Evolutionary conservation across 1,284 basidiomycete species (phyloP).

Genomic region (Tilletia caries): DNA sequence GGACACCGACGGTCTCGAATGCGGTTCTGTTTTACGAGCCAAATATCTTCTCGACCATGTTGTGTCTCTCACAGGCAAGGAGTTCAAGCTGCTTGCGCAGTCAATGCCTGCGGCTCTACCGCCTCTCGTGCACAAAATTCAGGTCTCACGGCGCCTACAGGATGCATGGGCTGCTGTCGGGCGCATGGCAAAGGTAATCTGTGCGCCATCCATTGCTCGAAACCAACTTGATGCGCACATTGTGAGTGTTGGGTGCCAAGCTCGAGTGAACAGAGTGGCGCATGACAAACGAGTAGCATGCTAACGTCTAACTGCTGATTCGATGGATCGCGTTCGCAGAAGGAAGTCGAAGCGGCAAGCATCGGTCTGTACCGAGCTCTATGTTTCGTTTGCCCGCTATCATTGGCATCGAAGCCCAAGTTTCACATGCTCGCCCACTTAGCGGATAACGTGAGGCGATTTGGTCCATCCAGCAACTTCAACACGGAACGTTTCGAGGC

Average conservation of each 20-base stretch:
- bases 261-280: too few species aligned
- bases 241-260: too few species aligned
- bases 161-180: background rate
- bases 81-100: background rate
- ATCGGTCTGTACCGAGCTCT: background rate
- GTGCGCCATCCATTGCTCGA: background rate
- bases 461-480: background rate
- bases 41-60: background rate
- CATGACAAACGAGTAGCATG: too few species aligned
- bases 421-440: background rate
- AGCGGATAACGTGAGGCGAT: background rate
- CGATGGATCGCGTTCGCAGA: background rate
- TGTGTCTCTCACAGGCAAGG: background rate
- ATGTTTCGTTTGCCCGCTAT: background rate
- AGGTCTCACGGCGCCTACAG: background rate
- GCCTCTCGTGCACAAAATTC: background rate
- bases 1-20: background rate
- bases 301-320: too few species aligned
- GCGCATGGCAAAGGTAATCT: background rate
- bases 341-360: background rate
- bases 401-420: background rate
- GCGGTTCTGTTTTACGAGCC: background rate
- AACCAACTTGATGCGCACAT: background rate
- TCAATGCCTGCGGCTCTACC: background rate
- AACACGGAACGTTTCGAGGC: background rate